A percentile compares a stretch with the other conserved stretches of the same genome.
Conservation (phyloP, 192 early-diverging fungal species). For the Dissophora ornata region DNA sequence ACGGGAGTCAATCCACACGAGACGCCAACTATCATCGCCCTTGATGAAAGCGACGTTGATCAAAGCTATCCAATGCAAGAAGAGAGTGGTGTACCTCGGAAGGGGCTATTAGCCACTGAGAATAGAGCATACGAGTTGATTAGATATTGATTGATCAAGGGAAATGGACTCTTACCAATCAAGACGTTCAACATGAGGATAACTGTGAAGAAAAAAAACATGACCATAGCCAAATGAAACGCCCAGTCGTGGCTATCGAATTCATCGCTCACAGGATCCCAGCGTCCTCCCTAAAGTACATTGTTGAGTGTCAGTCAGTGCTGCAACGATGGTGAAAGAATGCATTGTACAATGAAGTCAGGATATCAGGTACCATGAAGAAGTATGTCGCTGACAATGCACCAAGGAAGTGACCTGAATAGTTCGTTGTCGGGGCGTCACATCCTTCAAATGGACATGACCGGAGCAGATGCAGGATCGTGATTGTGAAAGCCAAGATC, state of each 20-base stretch:
- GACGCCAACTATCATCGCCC: slow-evolving; percentile 34
- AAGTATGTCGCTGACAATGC: slow-evolving; percentile 33
- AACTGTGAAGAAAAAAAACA: slow-evolving; percentile 22
- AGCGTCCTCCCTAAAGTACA: slow-evolving; percentile 27
- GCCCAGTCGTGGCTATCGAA: neutral
- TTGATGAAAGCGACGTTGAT: slow-evolving; percentile 31
- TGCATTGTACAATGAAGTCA: too few species aligned
- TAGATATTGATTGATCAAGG: neutral
- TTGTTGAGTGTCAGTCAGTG: too few species aligned
- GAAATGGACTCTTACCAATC: slow-evolving; percentile 3
- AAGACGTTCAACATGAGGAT: slow-evolving; percentile 37
- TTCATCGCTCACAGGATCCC: slow-evolving; percentile 10
- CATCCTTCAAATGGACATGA: neutral
- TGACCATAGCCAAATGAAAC: slow-evolving; percentile 14
- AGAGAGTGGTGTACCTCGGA: too few species aligned
- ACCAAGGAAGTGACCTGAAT: slow-evolving; percentile 2
- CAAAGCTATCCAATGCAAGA: slow-evolving; percentile 13
- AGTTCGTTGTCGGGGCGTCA: neutral
- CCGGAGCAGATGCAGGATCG: slow-evolving; percentile 23
- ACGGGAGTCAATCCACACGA: too few species aligned
- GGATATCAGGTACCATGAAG: slow-evolving; percentile 21
- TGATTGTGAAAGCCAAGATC: slow-evolving; percentile 24
- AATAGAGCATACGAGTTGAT: too few species aligned
- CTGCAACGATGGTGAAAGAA: neutral
- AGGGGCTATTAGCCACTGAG: too few species aligned